Evolutionary conservation across 495 filamentous ascomycete genomes (phyloP).

Genomic region (Neurospora sp.): DNA sequence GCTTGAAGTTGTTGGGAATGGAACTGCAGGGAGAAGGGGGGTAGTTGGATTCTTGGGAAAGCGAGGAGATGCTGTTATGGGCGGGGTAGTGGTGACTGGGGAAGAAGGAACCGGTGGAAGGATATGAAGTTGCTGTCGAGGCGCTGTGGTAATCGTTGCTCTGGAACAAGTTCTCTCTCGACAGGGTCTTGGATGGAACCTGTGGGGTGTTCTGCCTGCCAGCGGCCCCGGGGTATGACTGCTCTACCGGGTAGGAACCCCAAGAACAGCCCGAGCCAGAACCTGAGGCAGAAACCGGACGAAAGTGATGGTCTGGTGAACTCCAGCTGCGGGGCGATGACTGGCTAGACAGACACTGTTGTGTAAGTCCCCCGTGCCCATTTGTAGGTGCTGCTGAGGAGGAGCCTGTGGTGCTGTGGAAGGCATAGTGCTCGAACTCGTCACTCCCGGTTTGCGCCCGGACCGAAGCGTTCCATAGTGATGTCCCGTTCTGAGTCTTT

Average conservation of each 20-base stretch:
- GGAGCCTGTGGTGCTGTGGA: slow-evolving; percentile 13
- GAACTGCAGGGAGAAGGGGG: slow-evolving; percentile 15
- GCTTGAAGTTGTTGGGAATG: not conserved
- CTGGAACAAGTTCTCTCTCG: not conserved
- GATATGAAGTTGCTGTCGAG: not conserved
- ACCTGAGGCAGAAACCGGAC: not conserved
- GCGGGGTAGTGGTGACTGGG: slow-evolving; percentile 1
- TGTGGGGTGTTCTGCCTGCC: not conserved
- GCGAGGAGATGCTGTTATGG: not conserved
- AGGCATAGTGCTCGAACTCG: slow-evolving; percentile 17
- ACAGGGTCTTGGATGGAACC: not conserved
- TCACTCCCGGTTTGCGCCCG: slow-evolving; percentile 8
- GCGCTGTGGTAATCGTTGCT: not conserved
- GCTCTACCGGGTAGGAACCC: not conserved
- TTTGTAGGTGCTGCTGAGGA: slow-evolving; percentile 1
- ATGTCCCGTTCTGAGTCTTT: not conserved
- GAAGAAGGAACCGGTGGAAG: not conserved
- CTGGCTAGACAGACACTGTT: slow-evolving; percentile 6
- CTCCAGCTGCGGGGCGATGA: slow-evolving; percentile 23
- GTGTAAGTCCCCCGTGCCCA: slow-evolving; percentile 2
- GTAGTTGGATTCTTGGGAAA: slow-evolving; percentile 5
- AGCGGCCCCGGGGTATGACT: not conserved
- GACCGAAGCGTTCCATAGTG: slow-evolving; percentile 12
- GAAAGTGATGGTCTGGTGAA: slow-evolving; percentile 15
- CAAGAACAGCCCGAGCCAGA: not conserved